Base-by-base conservation (phyloP, 1,139 yeast genomes). In the Suhomyces bribrorum region DNA sequence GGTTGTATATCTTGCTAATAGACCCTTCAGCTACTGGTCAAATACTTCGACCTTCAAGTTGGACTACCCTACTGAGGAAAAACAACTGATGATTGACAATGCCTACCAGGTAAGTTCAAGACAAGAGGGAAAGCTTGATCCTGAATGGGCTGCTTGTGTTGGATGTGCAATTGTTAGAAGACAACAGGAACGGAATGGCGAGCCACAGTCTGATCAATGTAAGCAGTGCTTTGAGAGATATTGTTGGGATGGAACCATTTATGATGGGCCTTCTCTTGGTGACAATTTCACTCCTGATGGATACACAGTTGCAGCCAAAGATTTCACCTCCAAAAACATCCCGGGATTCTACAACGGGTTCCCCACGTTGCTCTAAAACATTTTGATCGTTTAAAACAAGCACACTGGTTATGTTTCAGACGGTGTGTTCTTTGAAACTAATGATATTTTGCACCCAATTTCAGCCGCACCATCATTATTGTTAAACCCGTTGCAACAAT, bases 81-180 rank as follows among this genome's bases (percentile, higher is more conserved):
- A 81, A 52, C 61, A 68, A 30, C 69, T 73, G 1, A 73, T 88
- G 67, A 79, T 88, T 46, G 66, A 73, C 51, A 89, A 89, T 59
- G 97, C 96, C 9, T 88, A 83, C 59, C 92, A 85, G 58, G 77
- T 79, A 27, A 79, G 85, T 17, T 74, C 95, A 2, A 78, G 88
- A 57, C 73, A 75, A 49, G 88, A 88, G 56, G 65, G 79, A 28
- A 84, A 96, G 3, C 64, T 83, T 27, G 95, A 86, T 53, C 60
- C 68, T 4, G 83, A 84, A 37, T 89, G 89, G 83, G 71, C 77
- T 33, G 76, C 83, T 7, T 89, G 97, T 70, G 77, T 88, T 36
- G 87, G 89, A 2, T 89, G 97, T 69, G 97, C 97, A 6, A 78
- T 89, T 38, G 72, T 89, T 41, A 84, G 87, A 62, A 80, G 96